Evolutionary conservation across 768 basidiomycete species (phyloP).

Genomic region (Pholiota conissans): DNA sequence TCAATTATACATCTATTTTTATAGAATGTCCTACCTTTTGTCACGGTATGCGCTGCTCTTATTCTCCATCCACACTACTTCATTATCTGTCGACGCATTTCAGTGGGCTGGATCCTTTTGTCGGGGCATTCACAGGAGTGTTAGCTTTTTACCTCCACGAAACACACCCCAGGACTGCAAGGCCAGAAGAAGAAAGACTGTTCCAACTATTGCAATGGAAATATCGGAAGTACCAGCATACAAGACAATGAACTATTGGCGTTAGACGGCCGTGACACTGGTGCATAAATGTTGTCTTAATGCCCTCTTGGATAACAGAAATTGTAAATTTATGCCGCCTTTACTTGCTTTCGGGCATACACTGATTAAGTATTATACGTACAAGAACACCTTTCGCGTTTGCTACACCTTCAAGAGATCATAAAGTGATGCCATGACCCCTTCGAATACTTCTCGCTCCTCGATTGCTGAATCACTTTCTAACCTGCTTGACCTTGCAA

Average conservation of each 20-base stretch:
- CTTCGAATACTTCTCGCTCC: slow-evolving; percentile 47
- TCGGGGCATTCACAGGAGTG: slow-evolving; percentile 77
- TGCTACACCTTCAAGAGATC: slow-evolving; percentile 28
- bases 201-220: slow-evolving; percentile 65
- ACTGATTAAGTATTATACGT: background rate
- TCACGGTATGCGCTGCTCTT: slow-evolving; percentile 33
- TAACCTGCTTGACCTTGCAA: slow-evolving; percentile 39
- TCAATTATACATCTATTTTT: too few species aligned
- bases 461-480: slow-evolving; percentile 28
- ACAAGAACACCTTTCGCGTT: background rate
- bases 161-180: slow-evolving; percentile 72
- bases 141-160: slow-evolving; percentile 83
- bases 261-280: slow-evolving; percentile 41
- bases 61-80: slow-evolving; percentile 2
- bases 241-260: slow-evolving; percentile 34
- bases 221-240: slow-evolving; percentile 48
- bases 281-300: too few species aligned
- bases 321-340: too few species aligned
- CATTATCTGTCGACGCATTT: slow-evolving; percentile 4
- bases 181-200: slow-evolving; percentile 56
- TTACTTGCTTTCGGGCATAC: too few species aligned
- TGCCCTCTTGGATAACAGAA: too few species aligned
- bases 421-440: slow-evolving; percentile 49
- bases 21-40: background rate
- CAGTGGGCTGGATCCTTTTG: slow-evolving; percentile 68